These are phyloP conservation scores for Pugionium cornutum DNA, from an alignment of 345 rosid genomes.

Conservation along the genomic window DNA sequence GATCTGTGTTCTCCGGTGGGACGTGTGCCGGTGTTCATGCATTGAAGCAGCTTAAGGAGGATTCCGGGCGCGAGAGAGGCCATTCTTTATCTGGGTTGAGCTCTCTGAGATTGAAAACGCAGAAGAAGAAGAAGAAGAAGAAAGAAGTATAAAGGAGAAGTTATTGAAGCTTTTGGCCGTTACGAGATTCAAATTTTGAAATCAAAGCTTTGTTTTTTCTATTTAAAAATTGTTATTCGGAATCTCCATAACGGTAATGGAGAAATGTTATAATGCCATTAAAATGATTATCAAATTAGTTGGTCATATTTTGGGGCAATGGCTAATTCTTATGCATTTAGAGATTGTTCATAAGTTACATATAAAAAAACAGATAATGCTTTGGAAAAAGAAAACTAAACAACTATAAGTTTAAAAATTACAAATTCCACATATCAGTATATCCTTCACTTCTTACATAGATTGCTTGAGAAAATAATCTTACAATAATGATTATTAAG, in stretches of 20 bases:
- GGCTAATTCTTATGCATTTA: no score
- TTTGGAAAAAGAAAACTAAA: no score
- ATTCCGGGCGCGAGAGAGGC: slow-evolving; percentile 80
- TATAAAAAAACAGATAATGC: no score
- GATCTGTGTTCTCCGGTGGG: slow-evolving; percentile 96
- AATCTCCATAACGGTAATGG: slow-evolving; percentile 10
- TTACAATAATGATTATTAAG: no score
- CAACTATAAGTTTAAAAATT: no score
- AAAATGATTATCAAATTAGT: background rate
- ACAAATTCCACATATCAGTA: no score
- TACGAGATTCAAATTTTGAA: slow-evolving; percentile 51
- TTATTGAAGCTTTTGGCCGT: slow-evolving; percentile 45
- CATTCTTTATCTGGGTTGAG: slow-evolving; percentile 49
- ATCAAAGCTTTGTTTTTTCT: background rate
- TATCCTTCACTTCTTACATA: no score
- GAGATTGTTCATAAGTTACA: no score
- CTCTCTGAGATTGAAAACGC: background rate
- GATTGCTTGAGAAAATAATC: no score
- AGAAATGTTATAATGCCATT: background rate
- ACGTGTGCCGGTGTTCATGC: slow-evolving; percentile 77
- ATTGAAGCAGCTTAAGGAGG: slow-evolving; percentile 85
- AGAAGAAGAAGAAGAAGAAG: slow-evolving; percentile 1
- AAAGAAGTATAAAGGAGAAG: slow-evolving; percentile 1
- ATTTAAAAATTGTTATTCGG: background rate
- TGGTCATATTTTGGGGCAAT: background rate